A percentile compares a stretch with the other conserved stretches of the same genome.
phyloP scores from a whole-genome alignment of 2,329 filamentous ascomycete species.

The Penicillium occitanis region DNA sequence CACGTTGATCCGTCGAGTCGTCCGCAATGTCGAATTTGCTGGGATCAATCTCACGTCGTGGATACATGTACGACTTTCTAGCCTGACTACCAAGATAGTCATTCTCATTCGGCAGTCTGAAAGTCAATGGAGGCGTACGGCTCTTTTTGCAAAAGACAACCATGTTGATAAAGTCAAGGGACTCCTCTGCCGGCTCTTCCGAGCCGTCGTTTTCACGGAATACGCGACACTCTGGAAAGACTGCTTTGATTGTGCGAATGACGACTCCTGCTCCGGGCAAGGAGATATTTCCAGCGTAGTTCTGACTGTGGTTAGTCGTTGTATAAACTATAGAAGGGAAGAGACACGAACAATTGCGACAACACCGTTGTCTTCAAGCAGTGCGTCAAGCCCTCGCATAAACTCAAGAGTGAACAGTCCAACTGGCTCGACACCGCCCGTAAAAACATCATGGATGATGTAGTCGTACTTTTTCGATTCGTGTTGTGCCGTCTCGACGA shows the following conservation, averaged over 20 bases:
- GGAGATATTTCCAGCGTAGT: conserved; percentile 87
- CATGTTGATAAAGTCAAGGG: conserved; percentile 87
- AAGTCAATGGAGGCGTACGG: conserved; percentile 53
- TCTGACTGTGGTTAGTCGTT: conserved; percentile 53
- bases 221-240: conserved; percentile 87
- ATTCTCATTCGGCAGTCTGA: conserved; percentile 62
- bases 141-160: conserved; percentile 87
- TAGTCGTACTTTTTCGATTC: conserved; percentile 69
- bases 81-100: conserved; percentile 75
- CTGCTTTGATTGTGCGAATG: conserved; percentile 74
- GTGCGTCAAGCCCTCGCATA: conserved; percentile 64
- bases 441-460: conserved; percentile 97
- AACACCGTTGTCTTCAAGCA: conserved; percentile 75
- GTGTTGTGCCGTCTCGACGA: conserved; percentile 53
- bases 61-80: conserved; percentile 68
- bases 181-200: conserved; percentile 44
- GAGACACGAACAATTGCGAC: conserved; percentile 73
- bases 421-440: conserved; percentile 87
- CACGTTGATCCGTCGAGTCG: conserved; percentile 44
- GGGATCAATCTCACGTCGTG: conserved; percentile 66
- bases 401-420: conserved; percentile 87
- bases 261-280: conserved; percentile 75
- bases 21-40: conserved; percentile 39
- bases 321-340: conserved; percentile 4
- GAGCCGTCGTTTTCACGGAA: conserved; percentile 70